These are phyloP conservation scores for Ailanthus altissimus DNA, from an alignment of 345 rosid species.

Conservation along the genomic window DNA sequence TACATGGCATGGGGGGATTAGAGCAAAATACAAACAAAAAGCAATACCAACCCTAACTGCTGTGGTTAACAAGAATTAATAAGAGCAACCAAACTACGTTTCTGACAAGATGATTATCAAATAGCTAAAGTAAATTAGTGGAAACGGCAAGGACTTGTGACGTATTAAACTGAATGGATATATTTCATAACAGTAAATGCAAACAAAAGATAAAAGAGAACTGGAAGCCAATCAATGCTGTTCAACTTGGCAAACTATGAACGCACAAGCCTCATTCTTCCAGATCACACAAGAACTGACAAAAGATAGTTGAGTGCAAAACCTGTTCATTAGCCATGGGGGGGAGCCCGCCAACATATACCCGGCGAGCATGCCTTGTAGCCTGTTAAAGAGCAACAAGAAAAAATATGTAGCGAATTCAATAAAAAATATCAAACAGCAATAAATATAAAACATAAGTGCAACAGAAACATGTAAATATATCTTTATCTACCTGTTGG, in stretches of 20 bases:
- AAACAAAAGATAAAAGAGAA: neutral
- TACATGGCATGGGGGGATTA: neutral
- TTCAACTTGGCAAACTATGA: neutral
- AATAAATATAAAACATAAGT: neutral
- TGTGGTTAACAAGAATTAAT: neutral
- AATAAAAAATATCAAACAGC: neutral
- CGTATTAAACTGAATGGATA: neutral
- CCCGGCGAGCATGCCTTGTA: conserved; percentile 49
- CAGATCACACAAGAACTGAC: neutral
- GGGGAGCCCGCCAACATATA: conserved; percentile 50
- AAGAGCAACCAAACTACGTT: neutral
- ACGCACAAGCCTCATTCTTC: conserved; percentile 6
- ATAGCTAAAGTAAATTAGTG: neutral
- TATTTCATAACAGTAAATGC: neutral
- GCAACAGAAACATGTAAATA: neutral
- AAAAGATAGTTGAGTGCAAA: conserved; percentile 13
- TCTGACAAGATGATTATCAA: neutral
- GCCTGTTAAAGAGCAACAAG: conserved; percentile 31
- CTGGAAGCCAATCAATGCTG: neutral
- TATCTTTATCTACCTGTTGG: conserved; percentile 40
- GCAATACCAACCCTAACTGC: neutral
- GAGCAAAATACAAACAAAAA: neutral
- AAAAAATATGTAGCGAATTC: neutral
- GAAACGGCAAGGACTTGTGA: neutral
- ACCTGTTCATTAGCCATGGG: conserved; percentile 51